phyloP scores from a whole-genome alignment of 129 eudicot genomes.

The Flaveria ramosissima region DNA sequence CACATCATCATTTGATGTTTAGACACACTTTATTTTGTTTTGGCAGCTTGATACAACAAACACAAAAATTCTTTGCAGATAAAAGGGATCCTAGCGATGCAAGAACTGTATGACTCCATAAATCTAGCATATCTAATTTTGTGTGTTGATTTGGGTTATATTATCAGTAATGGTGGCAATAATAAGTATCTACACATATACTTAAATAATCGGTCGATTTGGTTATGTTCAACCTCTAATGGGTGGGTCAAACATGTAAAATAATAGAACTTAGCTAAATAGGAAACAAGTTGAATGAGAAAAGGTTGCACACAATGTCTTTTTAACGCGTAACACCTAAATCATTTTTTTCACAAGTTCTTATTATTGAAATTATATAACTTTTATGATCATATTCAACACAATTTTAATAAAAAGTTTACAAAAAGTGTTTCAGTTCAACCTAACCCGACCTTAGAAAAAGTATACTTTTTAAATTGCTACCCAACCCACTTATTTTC shows the following conservation, averaged over 20 bases:
- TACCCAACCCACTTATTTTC: neutral
- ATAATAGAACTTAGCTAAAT: neutral
- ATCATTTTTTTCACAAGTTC: neutral
- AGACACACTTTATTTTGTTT: slow-evolving; percentile 30
- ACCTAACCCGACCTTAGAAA: neutral
- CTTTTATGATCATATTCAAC: neutral
- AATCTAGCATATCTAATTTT: slow-evolving; percentile 15
- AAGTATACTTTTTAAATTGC: neutral
- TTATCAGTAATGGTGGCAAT: neutral
- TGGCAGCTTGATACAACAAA: slow-evolving; percentile 84
- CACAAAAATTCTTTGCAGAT: slow-evolving; percentile 69
- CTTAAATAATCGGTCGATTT: neutral
- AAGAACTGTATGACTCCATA: slow-evolving; percentile 62
- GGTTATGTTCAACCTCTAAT: neutral
- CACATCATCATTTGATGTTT: slow-evolving; percentile 26
- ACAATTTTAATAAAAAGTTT: neutral
- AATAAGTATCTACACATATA: neutral
- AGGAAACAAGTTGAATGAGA: neutral
- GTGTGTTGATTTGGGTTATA: neutral
- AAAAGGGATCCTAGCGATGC: slow-evolving; percentile 60
- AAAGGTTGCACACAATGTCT: neutral
- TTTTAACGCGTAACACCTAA: neutral
- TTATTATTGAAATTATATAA: neutral
- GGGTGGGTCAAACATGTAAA: neutral
- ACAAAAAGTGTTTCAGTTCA: neutral